Evolutionary conservation across 108 stramenopile species (phyloP), one percentile per base, ranked within the genome.

Genomic region (Mayamaea pseudoterrestris): DNA sequence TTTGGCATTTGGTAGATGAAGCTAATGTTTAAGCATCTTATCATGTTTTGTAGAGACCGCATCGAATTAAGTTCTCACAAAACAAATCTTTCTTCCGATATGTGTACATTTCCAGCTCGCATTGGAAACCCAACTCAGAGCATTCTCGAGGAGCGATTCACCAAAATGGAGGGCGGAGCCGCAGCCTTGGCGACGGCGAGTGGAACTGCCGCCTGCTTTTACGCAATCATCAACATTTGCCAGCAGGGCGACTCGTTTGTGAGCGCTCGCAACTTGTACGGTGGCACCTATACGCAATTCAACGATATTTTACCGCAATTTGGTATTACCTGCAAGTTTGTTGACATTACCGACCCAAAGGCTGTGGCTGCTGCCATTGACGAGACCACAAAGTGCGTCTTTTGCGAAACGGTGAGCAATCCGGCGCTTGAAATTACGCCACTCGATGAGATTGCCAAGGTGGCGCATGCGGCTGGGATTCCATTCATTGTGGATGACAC

Each of bases 401-500:
- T 81, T 52, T 65, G 63, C 48, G 90, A 92, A 50, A 52, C 65
- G 11, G 50, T 64, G 26, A 57, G 65, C 53, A 92, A 92, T 56
- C 90, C 90, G 12, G 40, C 73, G 23, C 52, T 81, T 41, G 66
- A 76, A 8, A 70, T 93, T 18, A 66, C 55, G 55, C 75, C 76
- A 35, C 44, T 90, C 31, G 75, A 84, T 37, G 76, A 27, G 14
- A 79, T 93, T 35, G 47, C 67, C 12, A 53, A 47, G 17, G 41
- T 54, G 32, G 89, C 90, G 12, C 54, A 89, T 24, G 55, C 40
- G 22, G 13, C 47, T n/a, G 76, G 76, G 14, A 27, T 95, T 6
- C 94, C 91, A 20, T 47, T 95, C 42, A 83, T 95, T 53, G 77
- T 76, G 3, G 94, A 95, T 57, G 62, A 62, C 18, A 95, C 94